A percentile compares a stretch with the other conserved stretches of the same genome.
phyloP scores from a whole-genome alignment of 768 basidiomycete genomes.

The Hydnomerulius pinastri region DNA sequence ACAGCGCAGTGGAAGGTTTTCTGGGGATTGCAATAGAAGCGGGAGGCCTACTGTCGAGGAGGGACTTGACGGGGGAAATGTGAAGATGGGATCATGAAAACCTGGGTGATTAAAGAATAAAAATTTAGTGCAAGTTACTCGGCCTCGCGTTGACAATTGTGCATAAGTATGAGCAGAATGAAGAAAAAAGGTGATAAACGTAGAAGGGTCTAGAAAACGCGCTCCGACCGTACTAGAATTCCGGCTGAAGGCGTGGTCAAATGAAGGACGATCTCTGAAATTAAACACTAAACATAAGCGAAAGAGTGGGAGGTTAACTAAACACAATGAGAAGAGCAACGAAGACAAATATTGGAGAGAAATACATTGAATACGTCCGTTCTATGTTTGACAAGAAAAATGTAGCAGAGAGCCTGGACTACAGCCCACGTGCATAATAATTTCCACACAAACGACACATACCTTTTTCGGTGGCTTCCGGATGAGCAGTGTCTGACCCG shows the following conservation, averaged over 20 bases:
- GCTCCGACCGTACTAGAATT: background rate
- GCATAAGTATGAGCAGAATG: background rate
- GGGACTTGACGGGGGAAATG: background rate
- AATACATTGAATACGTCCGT: background rate
- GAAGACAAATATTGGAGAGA: background rate
- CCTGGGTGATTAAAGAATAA: conserved; percentile 3
- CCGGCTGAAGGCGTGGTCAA: background rate
- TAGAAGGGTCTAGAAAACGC: conserved; percentile 3
- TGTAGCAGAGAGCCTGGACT: conserved; percentile 3
- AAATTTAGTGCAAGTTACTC: conserved; percentile 1
- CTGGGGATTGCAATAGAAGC: background rate
- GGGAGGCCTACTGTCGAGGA: background rate
- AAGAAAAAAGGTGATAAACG: background rate
- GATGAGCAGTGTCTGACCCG: background rate
- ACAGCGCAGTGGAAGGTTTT: background rate
- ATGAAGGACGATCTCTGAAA: background rate
- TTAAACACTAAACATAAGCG: background rate
- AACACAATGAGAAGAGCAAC: background rate
- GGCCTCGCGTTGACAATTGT: background rate
- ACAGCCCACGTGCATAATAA: conserved; percentile 8
- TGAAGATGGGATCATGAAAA: background rate
- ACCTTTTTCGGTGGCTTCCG: conserved; percentile 14
- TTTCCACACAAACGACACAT: conserved; percentile 17
- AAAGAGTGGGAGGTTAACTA: background rate
- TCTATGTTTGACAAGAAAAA: background rate